These are phyloP conservation scores for Boletus insuetus DNA, from an alignment of 768 basidiomycete genomes.

Conservation along the genomic window DNA sequence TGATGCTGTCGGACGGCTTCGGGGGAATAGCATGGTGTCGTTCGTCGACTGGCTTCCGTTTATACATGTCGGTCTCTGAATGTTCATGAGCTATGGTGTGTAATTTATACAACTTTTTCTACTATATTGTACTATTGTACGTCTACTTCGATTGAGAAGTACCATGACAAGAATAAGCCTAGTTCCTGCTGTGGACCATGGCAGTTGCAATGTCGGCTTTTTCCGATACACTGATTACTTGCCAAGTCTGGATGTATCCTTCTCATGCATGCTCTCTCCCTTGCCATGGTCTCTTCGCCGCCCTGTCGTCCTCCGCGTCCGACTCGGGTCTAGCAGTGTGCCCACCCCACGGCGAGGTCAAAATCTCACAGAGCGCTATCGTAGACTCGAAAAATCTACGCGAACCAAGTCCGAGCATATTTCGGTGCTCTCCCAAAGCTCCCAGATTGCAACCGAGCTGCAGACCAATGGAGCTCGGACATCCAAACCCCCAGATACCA, in stretches of 20 bases:
- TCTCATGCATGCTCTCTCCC: constrained; percentile 19
- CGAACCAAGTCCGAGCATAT: constrained; percentile 43
- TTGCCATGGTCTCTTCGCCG: constrained; percentile 1
- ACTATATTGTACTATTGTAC: too few relatives aligned
- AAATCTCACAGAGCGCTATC: constrained; percentile 58
- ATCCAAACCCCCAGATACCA: constrained; percentile 5
- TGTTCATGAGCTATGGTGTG: not conserved
- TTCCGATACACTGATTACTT: not conserved
- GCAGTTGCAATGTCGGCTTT: not conserved
- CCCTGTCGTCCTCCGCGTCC: not conserved
- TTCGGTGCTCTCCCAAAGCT: constrained; percentile 17
- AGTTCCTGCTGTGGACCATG: too few relatives aligned
- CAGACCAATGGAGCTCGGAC: not conserved
- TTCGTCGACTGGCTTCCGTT: constrained; percentile 12
- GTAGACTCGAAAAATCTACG: constrained; percentile 52
- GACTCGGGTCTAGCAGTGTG: constrained; percentile 3
- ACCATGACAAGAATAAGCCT: too few relatives aligned
- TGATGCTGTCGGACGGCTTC: constrained; percentile 1
- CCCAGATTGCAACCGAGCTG: too few relatives aligned
- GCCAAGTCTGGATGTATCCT: not conserved
- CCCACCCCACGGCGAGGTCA: constrained; percentile 41
- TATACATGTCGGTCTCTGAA: constrained; percentile 10
- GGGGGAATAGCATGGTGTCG: not conserved
- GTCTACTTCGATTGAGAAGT: not conserved
- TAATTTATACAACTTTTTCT: not conserved